Percentiles rank a stretch among this genome's conserved stretches.
Evolutionary conservation across 106 monocot species (phyloP).

Genomic region (Posidonia australis): DNA sequence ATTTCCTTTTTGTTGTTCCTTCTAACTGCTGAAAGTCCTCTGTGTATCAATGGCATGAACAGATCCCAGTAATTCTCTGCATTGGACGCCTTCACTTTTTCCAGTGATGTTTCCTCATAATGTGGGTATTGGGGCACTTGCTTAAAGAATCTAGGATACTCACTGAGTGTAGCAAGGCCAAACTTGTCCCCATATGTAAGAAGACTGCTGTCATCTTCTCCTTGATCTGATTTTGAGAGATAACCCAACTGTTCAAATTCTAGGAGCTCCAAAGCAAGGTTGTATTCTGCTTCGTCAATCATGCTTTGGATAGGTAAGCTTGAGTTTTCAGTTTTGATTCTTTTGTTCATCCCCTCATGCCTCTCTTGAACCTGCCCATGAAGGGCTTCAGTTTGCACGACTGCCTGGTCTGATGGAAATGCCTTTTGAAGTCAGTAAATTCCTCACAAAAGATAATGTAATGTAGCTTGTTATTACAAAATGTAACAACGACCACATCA

Average conservation of each 20-base stretch:
- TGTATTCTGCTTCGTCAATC: background rate
- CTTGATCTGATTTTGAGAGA: background rate
- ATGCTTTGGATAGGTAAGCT: too few species aligned
- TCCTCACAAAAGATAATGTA: too few species aligned
- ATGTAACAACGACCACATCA: too few species aligned
- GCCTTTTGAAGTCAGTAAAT: too few species aligned
- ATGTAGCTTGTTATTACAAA: too few species aligned
- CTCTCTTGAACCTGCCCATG: background rate
- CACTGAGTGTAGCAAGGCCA: background rate
- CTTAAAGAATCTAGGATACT: slow-evolving; percentile 6
- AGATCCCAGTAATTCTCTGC: slow-evolving; percentile 11
- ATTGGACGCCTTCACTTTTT: background rate
- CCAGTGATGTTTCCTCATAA: slow-evolving; percentile 8
- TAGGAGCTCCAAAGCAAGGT: background rate
- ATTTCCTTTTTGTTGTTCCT: slow-evolving; percentile 5
- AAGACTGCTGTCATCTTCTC: background rate
- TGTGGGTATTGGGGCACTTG: slow-evolving; percentile 6
- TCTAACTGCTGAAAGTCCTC: slow-evolving; percentile 1
- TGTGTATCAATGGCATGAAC: slow-evolving; percentile 7
- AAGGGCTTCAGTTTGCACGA: background rate
- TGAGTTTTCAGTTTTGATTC: slow-evolving; percentile 2
- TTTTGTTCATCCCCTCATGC: background rate
- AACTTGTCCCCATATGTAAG: slow-evolving; percentile 5
- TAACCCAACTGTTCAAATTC: background rate
- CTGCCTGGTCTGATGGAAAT: too few species aligned